Evolutionary conservation across 495 filamentous ascomycete species (phyloP).

Genomic region (Aspergillus hancockii): DNA sequence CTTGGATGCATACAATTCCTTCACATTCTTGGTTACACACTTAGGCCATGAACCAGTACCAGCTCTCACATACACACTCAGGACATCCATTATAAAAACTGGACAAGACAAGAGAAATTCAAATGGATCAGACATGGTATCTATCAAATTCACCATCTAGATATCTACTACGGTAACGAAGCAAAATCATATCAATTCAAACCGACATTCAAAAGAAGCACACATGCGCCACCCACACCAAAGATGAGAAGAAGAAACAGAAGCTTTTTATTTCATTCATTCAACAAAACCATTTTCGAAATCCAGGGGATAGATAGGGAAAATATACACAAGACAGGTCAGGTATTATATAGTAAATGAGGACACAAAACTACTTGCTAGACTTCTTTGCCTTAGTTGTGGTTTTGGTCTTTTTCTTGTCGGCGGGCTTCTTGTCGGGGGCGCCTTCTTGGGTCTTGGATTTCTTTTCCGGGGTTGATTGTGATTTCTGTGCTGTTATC

Average conservation of each 20-base stretch:
- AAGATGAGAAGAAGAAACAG: conserved; percentile 19
- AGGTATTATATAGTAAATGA: conserved; percentile 8
- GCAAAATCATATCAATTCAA: conserved; percentile 2
- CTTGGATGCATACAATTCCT: neutral
- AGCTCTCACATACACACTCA: neutral
- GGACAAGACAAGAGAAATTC: neutral
- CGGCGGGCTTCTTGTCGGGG: conserved; percentile 10
- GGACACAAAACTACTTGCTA: conserved; percentile 31
- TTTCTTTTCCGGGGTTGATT: conserved; percentile 13
- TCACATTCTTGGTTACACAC: too few relatives aligned
- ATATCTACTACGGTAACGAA: conserved; percentile 3
- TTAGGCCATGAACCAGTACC: too few relatives aligned
- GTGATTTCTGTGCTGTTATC: conserved; percentile 28
- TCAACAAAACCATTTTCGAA: conserved; percentile 28
- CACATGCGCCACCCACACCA: conserved; percentile 35
- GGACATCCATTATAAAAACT: too few relatives aligned
- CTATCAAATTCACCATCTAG: conserved; percentile 11
- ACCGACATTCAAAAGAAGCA: conserved; percentile 24
- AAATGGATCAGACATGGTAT: conserved; percentile 11
- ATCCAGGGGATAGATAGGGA: conserved; percentile 27
- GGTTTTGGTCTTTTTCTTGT: conserved; percentile 20
- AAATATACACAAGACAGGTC: conserved; percentile 15
- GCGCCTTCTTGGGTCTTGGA: conserved; percentile 16
- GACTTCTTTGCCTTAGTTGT: conserved; percentile 33
- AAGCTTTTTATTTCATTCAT: conserved; percentile 31